phyloP scores from a whole-genome alignment of 148 eudicot genomes.

The Vaccinium myrtillus region DNA sequence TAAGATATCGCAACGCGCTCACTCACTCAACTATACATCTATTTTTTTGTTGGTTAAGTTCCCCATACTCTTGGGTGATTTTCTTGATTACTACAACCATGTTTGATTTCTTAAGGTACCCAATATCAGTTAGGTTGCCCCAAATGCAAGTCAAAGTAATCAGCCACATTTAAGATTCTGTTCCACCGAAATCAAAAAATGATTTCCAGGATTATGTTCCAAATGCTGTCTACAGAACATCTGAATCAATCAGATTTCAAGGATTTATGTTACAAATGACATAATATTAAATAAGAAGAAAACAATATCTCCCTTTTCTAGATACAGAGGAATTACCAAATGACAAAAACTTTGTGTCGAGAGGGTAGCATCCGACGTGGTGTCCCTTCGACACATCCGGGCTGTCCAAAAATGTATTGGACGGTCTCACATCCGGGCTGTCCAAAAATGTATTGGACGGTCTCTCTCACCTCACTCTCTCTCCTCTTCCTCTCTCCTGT shows the following conservation, averaged over 20 bases:
- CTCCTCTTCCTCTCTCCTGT: too few relatives aligned
- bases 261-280: neutral
- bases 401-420: too few relatives aligned
- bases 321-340: neutral
- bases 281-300: neutral
- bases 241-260: neutral
- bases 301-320: neutral
- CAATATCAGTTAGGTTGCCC: neutral
- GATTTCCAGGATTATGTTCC: conserved; percentile 14
- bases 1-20: neutral
- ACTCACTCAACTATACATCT: neutral
- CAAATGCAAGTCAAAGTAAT: neutral
- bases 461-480: too few relatives aligned
- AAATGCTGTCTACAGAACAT: conserved; percentile 4
- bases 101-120: neutral
- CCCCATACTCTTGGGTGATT: neutral
- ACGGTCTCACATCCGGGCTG: too few relatives aligned
- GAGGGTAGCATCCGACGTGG: too few relatives aligned
- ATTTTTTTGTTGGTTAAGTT: neutral
- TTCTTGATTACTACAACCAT: neutral
- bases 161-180: neutral
- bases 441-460: too few relatives aligned
- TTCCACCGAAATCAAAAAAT: neutral
- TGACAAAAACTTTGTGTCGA: too few relatives aligned
- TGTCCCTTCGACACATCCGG: too few relatives aligned